These are phyloP conservation scores for Fusarium sp. DNA, from an alignment of 2,329 filamentous ascomycete species.

Conservation along the genomic window DNA sequence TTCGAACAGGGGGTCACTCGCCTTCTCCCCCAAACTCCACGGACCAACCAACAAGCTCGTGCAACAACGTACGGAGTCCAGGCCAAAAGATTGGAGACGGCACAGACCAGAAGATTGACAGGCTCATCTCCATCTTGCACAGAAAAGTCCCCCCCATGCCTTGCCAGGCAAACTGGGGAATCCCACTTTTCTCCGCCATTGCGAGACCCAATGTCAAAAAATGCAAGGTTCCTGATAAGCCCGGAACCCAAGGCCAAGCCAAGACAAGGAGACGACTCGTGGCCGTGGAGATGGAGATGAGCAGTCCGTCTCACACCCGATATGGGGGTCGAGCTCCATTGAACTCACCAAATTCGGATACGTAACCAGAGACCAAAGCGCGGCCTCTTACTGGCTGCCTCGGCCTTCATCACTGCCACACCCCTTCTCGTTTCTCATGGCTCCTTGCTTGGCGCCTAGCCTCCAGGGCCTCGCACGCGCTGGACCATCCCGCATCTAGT, in stretches of 20 bases:
- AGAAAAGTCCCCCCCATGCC: not conserved
- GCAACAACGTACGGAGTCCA: not conserved
- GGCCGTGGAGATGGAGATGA: slow-evolving; percentile 28
- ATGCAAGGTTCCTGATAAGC: slow-evolving; percentile 39
- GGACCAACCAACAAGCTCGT: not conserved
- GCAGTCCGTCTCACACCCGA: not conserved
- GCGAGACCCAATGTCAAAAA: not conserved
- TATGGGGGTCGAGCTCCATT: slow-evolving; percentile 25
- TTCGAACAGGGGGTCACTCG: not conserved
- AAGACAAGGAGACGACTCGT: slow-evolving; percentile 11
- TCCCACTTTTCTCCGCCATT: slow-evolving; percentile 16
- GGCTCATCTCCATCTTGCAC: slow-evolving; percentile 1
- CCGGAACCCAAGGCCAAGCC: slow-evolving; percentile 1
- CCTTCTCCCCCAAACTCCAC: not conserved
- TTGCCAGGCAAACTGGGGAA: not conserved
- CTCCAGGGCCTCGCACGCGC: slow-evolving; percentile 21
- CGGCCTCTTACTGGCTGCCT: slow-evolving; percentile 40
- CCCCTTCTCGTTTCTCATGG: slow-evolving; percentile 13
- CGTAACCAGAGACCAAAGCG: slow-evolving; percentile 46
- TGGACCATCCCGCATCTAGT: slow-evolving; percentile 36
- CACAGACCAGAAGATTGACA: not conserved
- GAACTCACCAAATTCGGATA: slow-evolving; percentile 52
- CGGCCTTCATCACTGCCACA: slow-evolving; percentile 17
- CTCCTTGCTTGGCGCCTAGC: slow-evolving; percentile 36
- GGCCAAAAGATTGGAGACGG: not conserved